phyloP scores from a whole-genome alignment of 2,329 filamentous ascomycete genomes.

The Fusarium sp. region DNA sequence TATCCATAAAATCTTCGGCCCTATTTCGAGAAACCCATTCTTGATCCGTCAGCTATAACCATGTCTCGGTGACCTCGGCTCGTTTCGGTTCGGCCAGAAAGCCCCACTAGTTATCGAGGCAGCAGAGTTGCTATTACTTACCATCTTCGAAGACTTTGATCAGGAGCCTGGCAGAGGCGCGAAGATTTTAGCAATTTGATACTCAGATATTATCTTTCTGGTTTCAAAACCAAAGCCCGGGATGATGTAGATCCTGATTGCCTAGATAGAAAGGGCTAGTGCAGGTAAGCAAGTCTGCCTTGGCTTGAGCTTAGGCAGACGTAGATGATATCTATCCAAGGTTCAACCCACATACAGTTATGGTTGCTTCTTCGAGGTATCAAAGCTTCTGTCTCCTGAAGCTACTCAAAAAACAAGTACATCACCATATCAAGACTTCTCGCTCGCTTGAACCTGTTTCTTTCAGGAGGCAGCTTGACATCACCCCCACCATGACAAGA shows the following conservation, averaged over 20 bases:
- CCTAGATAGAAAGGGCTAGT: no score
- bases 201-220: no score
- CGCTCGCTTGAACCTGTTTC: no score
- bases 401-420: neutral
- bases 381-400: neutral
- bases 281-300: conserved; percentile 21
- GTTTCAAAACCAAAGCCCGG: no score
- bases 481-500: neutral
- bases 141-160: neutral
- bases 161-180: no score
- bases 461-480: neutral
- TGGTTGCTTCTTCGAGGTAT: neutral
- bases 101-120: neutral
- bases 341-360: neutral
- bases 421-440: neutral
- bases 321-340: rapidly evolving
- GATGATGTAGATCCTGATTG: no score
- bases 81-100: conserved; percentile 14
- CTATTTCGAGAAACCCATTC: neutral
- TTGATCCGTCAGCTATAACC: neutral
- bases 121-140: no score
- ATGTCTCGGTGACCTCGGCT: neutral
- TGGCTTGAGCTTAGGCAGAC: conserved; percentile 21
- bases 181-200: no score
- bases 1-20: neutral